Conservation (phyloP, 495 filamentous ascomycete species). For the Cercophora newfieldiana region DNA sequence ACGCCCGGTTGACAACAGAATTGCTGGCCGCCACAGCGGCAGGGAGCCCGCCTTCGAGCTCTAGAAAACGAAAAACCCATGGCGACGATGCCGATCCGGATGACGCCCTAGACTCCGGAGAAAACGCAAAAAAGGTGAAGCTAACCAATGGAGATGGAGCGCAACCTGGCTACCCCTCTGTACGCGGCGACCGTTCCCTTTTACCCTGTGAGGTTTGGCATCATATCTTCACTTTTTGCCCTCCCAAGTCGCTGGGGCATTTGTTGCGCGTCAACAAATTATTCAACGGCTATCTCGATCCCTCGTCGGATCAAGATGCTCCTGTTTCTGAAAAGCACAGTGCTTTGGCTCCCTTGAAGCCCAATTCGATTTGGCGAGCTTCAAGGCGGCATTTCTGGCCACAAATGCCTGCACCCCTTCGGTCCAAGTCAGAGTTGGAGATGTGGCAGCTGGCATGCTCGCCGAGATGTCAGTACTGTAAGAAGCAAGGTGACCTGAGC, state of each 20-base stretch:
- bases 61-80: constrained; percentile 44
- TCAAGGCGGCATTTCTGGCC: constrained; percentile 57
- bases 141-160: constrained; percentile 27
- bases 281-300: constrained; percentile 56
- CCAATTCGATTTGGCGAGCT: constrained; percentile 60
- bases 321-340: constrained; percentile 24
- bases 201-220: constrained; percentile 57
- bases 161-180: constrained; percentile 11
- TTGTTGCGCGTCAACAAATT: constrained; percentile 53
- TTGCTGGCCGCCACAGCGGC: background rate
- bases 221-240: constrained; percentile 54
- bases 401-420: constrained; percentile 58
- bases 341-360: constrained; percentile 35
- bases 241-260: constrained; percentile 50
- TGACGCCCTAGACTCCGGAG: constrained; percentile 4
- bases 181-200: constrained; percentile 37
- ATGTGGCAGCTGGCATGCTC: constrained; percentile 64
- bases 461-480: constrained; percentile 57
- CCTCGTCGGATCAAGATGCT: constrained; percentile 33
- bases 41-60: constrained; percentile 15
- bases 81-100: background rate
- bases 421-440: constrained; percentile 54
- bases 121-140: constrained; percentile 40
- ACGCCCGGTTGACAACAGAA: background rate
- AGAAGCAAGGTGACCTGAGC: constrained; percentile 26